A percentile compares a stretch with the other conserved stretches of the same genome.
Evolutionary conservation across 306 rosid genomes (phyloP).

Genomic region (Corylus heterophylla): DNA sequence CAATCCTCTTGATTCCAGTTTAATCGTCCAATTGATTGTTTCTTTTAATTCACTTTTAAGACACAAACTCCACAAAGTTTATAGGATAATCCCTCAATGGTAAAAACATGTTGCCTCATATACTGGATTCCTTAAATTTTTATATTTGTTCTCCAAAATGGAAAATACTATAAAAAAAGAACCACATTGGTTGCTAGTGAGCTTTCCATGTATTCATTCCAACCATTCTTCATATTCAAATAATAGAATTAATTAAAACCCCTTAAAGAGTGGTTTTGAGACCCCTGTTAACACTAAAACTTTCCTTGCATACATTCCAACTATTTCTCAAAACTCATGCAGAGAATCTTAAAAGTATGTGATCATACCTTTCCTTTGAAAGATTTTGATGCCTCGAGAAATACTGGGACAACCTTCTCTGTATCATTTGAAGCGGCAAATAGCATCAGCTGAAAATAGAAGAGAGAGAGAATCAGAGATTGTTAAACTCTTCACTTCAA

Average conservation of each 20-base stretch:
- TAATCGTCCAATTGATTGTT: not conserved
- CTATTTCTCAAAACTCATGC: constrained; percentile 4
- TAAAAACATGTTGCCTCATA: not conserved
- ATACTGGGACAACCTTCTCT: constrained; percentile 61
- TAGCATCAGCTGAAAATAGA: constrained; percentile 60
- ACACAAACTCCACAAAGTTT: not conserved
- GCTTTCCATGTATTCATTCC: not conserved
- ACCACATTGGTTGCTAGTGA: not conserved
- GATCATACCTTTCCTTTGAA: constrained; percentile 90
- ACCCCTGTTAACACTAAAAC: not conserved
- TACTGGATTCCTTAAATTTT: not conserved
- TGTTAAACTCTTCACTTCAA: constrained; percentile 3
- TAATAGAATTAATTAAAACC: not conserved
- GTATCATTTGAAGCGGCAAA: constrained; percentile 76
- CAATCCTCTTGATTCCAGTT: not conserved
- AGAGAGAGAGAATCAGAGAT: constrained; percentile 15
- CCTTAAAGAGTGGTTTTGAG: too few species aligned
- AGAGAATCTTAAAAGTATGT: constrained; percentile 3
- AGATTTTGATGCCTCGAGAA: constrained; percentile 71
- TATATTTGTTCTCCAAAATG: not conserved
- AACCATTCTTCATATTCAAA: not conserved
- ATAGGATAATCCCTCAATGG: not conserved
- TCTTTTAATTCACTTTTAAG: not conserved
- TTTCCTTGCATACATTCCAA: constrained; percentile 1
- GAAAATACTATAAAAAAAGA: not conserved